Percentiles rank a stretch among this genome's conserved stretches.
These are phyloP conservation scores for Blastocystis sp. DNA, from an alignment of 352 stramenopile genomes.

Conservation along the genomic window DNA sequence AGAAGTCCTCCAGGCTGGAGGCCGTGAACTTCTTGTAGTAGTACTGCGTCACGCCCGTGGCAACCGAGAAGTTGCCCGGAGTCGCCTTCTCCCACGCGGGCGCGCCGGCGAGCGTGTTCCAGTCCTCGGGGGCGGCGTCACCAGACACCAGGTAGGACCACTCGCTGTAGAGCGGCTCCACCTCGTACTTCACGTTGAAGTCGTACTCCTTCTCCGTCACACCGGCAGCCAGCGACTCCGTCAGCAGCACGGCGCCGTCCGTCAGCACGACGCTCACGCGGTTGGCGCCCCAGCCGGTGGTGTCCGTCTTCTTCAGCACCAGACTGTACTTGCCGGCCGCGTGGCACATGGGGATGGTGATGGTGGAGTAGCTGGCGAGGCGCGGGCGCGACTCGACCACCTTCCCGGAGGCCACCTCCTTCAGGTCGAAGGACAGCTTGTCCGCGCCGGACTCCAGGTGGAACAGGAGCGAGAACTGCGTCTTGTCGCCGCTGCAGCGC, in stretches of 20 bases:
- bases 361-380: not conserved
- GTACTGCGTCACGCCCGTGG: not conserved
- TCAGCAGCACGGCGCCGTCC: not conserved
- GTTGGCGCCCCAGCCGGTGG: slow-evolving; percentile 12
- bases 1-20: not conserved
- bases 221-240: slow-evolving; percentile 7
- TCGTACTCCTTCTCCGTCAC: slow-evolving; percentile 15
- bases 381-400: not conserved
- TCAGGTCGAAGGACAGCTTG: not conserved
- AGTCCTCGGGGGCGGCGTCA: not conserved
- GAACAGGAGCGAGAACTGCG: not conserved
- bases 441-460: not conserved
- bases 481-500: not conserved
- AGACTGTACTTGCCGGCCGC: not conserved
- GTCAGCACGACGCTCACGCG: not conserved
- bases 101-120: not conserved
- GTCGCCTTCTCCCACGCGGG: not conserved
- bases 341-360: not conserved
- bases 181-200: slow-evolving; percentile 23
- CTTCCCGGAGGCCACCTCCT: not conserved
- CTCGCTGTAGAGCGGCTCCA: not conserved
- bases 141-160: slow-evolving; percentile 47
- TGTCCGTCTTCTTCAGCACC: not conserved
- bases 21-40: not conserved
- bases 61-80: not conserved